These are phyloP conservation scores for Grosmannia huntii DNA, from an alignment of 2,329 filamentous ascomycete species.

Conservation along the genomic window DNA sequence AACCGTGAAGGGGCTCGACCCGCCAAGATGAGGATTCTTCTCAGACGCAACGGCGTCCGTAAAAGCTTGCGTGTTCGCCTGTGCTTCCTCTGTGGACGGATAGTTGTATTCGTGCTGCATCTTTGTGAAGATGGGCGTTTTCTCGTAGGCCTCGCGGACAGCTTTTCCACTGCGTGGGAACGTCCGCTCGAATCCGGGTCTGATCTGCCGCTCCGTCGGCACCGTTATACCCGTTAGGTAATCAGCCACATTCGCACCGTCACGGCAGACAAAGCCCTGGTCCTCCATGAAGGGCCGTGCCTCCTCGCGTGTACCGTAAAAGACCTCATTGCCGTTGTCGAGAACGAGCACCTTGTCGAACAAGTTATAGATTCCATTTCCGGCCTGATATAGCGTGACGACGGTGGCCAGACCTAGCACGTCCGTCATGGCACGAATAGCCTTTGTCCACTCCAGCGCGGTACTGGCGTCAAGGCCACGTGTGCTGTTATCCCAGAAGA, in stretches of 20 bases:
- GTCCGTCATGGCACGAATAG: conserved; percentile 53
- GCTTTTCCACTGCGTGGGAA: conserved; percentile 50
- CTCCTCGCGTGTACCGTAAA: conserved; percentile 46
- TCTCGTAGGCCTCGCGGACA: conserved; percentile 45
- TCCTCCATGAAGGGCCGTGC: conserved; percentile 54
- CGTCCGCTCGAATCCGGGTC: conserved; percentile 49
- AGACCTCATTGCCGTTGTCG: conserved; percentile 52
- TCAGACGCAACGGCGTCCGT: conserved; percentile 36
- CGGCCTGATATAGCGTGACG: conserved; percentile 55
- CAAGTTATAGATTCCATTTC: conserved; percentile 50
- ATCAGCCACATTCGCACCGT: conserved; percentile 56
- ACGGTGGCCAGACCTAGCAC: conserved; percentile 46
- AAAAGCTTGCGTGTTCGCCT: conserved; percentile 38
- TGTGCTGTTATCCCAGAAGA: conserved; percentile 63
- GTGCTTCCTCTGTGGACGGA: conserved; percentile 34
- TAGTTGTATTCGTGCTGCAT: conserved; percentile 48
- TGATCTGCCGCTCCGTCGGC: conserved; percentile 57
- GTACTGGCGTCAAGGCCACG: conserved; percentile 50
- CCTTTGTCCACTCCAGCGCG: conserved; percentile 53
- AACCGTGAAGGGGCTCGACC: conserved; percentile 31
- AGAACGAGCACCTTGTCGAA: conserved; percentile 69
- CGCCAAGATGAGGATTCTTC: not conserved
- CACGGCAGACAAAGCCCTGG: conserved; percentile 49
- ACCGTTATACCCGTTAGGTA: conserved; percentile 72
- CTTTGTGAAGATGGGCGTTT: conserved; percentile 31